phyloP scores from a whole-genome alignment of 78 protist genomes.

The Cyanophora paradoxa region DNA sequence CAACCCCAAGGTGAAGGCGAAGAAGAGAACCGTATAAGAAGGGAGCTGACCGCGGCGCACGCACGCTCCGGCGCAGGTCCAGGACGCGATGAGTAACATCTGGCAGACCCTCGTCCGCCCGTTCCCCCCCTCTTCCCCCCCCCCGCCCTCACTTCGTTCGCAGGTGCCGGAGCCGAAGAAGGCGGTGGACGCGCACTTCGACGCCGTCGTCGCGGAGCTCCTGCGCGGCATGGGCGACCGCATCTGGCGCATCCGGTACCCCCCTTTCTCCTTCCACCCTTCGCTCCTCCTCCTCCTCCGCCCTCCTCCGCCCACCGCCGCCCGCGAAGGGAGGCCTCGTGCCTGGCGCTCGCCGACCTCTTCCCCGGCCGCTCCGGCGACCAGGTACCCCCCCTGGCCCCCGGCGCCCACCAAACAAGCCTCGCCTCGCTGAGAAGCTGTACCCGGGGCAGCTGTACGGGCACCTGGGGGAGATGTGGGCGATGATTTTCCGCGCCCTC shows the following conservation, averaged over 20 bases:
- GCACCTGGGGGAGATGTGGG: conserved; percentile 40
- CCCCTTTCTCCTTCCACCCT: too few relatives aligned
- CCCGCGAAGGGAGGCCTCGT: conserved; percentile 54
- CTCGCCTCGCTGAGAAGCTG: too few relatives aligned
- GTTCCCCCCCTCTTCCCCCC: too few relatives aligned
- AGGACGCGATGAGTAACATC: conserved; percentile 31
- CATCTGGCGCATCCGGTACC: conserved; percentile 54
- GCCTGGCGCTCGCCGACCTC: conserved; percentile 47
- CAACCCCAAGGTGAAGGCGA: too few relatives aligned
- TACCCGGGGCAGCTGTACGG: too few relatives aligned
- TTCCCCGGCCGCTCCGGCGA: conserved; percentile 30
- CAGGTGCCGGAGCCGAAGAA: conserved; percentile 1
- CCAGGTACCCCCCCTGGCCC: too few relatives aligned
- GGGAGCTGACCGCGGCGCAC: too few relatives aligned
- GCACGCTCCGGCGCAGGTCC: conserved; percentile 42
- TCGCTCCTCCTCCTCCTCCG: too few relatives aligned
- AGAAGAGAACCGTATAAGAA: too few relatives aligned
- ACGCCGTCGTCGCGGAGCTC: conserved; percentile 36
- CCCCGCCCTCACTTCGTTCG: too few relatives aligned
- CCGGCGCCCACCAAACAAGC: too few relatives aligned
- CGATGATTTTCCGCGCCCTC: conserved; percentile 38
- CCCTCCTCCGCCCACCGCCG: too few relatives aligned
- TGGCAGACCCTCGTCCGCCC: conserved; percentile 35
- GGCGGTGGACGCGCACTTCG: conserved; percentile 23
- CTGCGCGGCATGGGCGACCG: conserved; percentile 29